Conservation (phyloP, 2,329 filamentous ascomycete genomes). For the Colletotrichum tamarilloi region DNA sequence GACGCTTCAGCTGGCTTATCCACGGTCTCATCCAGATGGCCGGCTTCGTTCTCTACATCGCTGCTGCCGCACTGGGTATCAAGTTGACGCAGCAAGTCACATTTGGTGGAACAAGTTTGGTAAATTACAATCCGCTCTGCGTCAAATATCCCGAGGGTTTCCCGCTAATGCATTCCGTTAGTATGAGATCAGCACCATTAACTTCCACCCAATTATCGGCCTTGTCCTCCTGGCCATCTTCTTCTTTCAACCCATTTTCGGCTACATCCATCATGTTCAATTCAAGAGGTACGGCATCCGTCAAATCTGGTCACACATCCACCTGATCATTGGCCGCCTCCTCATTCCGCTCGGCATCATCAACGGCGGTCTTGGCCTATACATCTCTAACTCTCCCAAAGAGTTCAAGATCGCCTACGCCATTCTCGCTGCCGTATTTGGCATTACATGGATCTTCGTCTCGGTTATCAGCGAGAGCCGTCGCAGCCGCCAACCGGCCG, state of each 20-base stretch:
- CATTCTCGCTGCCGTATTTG: constrained; percentile 51
- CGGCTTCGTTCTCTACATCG: constrained; percentile 50
- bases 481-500: constrained; percentile 34
- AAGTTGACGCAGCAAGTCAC: constrained; percentile 48
- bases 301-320: constrained; percentile 54
- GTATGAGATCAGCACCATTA: constrained; percentile 45
- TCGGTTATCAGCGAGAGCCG: constrained; percentile 46
- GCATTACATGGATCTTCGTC: constrained; percentile 49
- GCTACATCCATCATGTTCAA: constrained; percentile 53
- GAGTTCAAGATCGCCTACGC: constrained; percentile 49
- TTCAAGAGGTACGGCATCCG: constrained; percentile 52
- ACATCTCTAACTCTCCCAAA: constrained; percentile 45
- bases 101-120: constrained; percentile 44
- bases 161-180: constrained; percentile 28
- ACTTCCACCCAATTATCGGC: constrained; percentile 60
- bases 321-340: constrained; percentile 56
- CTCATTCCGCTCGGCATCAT: constrained; percentile 54
- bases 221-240: constrained; percentile 52
- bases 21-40: constrained; percentile 54
- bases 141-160: neutral
- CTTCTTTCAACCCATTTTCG: constrained; percentile 54
- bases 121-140: constrained; percentile 38
- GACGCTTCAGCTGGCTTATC: constrained; percentile 48
- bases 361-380: constrained; percentile 57
- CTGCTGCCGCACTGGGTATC: constrained; percentile 55